Percentiles rank a stretch among this genome's conserved stretches.
These are phyloP conservation scores for Prunella vulgaris DNA, from an alignment of 257 asterid genomes.

Conservation along the genomic window DNA sequence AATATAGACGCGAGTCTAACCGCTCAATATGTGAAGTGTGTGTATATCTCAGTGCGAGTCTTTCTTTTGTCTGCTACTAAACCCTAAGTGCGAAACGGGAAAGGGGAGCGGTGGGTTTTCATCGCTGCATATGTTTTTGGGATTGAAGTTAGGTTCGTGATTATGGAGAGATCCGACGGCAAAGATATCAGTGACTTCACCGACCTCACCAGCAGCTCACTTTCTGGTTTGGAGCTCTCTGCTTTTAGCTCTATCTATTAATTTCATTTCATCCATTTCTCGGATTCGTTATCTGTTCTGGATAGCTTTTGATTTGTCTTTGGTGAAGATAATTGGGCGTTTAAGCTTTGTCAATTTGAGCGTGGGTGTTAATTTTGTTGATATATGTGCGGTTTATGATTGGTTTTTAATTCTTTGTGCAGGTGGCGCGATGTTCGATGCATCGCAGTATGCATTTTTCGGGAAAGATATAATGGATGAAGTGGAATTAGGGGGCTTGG, in stretches of 20 bases:
- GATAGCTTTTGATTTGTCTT: conserved; percentile 9
- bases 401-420: conserved; percentile 27
- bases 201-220: conserved; percentile 36
- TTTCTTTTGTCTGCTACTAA: conserved; percentile 30
- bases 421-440: conserved; percentile 67
- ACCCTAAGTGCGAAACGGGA: conserved; percentile 28
- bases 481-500: conserved; percentile 66
- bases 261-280: neutral
- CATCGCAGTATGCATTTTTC: conserved; percentile 81
- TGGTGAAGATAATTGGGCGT: neutral
- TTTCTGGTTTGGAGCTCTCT: conserved; percentile 40
- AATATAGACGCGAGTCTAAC: conserved; percentile 21
- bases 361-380: conserved; percentile 8
- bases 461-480: conserved; percentile 63
- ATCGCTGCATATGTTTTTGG: neutral
- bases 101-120: neutral
- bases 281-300: conserved; percentile 12
- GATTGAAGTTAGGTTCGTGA: conserved; percentile 7
- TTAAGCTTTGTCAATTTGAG: neutral
- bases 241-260: conserved; percentile 9
- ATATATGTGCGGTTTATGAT: neutral
- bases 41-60: conserved; percentile 25
- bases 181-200: conserved; percentile 33
- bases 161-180: conserved; percentile 44
- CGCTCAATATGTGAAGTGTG: conserved; percentile 23